A percentile compares a stretch with the other conserved stretches of the same genome.
Conservation (phyloP, 352 stramenopile genomes). For the Blastocystis sp. region DNA sequence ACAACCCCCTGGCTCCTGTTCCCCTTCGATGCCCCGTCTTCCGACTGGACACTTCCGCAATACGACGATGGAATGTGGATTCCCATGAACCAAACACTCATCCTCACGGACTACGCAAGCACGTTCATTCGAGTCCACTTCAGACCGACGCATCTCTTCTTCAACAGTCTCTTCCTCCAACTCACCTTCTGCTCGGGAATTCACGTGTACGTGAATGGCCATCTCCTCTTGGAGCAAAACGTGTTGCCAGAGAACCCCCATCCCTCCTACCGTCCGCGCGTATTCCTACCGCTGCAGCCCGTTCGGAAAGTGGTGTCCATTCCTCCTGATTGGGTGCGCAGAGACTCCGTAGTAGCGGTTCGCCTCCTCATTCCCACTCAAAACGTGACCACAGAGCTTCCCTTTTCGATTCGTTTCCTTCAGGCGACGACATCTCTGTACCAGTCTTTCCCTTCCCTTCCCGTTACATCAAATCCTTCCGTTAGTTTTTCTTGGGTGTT, state of each 20-base stretch:
- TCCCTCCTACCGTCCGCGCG: not conserved
- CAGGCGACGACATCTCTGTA: no score
- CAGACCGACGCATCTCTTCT: no score
- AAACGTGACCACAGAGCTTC: no score
- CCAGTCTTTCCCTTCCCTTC: not conserved
- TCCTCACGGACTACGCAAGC: not conserved
- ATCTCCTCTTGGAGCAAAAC: not conserved
- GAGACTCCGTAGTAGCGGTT: not conserved
- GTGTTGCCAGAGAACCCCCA: not conserved
- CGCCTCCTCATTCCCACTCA: not conserved
- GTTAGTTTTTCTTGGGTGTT: not conserved
- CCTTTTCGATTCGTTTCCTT: no score
- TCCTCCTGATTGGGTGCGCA: not conserved
- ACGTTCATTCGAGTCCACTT: constrained; percentile 28
- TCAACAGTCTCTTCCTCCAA: not conserved
- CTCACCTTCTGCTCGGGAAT: not conserved
- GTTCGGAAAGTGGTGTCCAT: not conserved
- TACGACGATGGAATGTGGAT: constrained; percentile 15
- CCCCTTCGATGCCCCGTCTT: not conserved
- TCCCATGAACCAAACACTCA: not conserved
- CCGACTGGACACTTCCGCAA: not conserved
- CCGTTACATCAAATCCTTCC: not conserved
- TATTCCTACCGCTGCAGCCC: not conserved
- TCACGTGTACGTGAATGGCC: not conserved
- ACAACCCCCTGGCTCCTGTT: not conserved